Evolutionary conservation across 2,329 filamentous ascomycete species (phyloP), one percentile per base, ranked within the genome.

Genomic region (Apiospora rasikravindrae): DNA sequence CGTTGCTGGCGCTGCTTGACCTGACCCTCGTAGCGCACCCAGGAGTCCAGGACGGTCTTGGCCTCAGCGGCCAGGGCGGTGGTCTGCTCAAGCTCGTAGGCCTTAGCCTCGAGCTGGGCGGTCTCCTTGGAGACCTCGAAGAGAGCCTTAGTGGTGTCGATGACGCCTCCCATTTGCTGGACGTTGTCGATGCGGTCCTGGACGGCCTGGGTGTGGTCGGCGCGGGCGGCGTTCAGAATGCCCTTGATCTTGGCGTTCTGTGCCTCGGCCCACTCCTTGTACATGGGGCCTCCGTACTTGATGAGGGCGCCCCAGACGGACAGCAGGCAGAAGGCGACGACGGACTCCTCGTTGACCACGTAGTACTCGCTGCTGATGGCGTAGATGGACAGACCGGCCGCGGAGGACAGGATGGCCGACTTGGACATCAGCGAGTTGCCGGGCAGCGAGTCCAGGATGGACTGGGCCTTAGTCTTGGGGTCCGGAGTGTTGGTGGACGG

Each of bases 91-190:
- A 98, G 91, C 90, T 98, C 95, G 86, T 93, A 99, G 77, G 95
- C 95, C 90, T 98, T 86, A 78, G 96, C 92, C 90, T 99, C 96
- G 78, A 98, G 93, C 87, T 93, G 88, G 82, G 96, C 97, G 81
- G 96, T 99, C 91, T 99, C 96, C 95, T 98, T 98, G 82, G 96
- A 99, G 79, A 99, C 95, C 83, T 94, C 94, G 83, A 99, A 99
- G 73, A 99, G 92, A 80, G 91, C 89, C 93, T 98, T 98, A 87
- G 96, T 99, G 82, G 98, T 91, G 82, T 98, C 95, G 80, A 99
- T 93, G 79, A 99, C 96, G 79, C 94, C 91, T 78, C 92, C 90
- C 89, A 99, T 93, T 88, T 98, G 94, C 89, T 97, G 89, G 78
- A 99, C 97, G 84, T 92, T 96, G 83, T 93, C 91, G 82, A 99